Evolutionary conservation across 768 basidiomycete genomes (phyloP), one percentile per base, ranked within the genome.

Genomic region (Suillus tomentosus): DNA sequence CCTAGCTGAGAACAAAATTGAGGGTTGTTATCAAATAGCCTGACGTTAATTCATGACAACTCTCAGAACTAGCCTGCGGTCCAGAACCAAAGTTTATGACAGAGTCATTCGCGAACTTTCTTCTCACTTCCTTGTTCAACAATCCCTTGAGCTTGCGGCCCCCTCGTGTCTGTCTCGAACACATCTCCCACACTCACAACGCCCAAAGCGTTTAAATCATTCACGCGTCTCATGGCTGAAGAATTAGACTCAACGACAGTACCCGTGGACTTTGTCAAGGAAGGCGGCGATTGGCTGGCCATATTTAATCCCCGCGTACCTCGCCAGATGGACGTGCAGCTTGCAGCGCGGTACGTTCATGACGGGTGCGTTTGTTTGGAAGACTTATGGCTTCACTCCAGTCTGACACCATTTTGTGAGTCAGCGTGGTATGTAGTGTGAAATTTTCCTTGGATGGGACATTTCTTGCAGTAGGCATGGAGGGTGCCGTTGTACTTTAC

Each of bases 361-460:
- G 57, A 58, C 6, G 36, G 57, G 57, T 58, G 57, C 40, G 57
- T 58, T 31, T 42, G 10, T 61, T 58, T 42, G 40, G 62, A 58
- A 43, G 24, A 22, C 61, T 48, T 19, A 34, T 63, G 19, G 17
- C n/a, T 47, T 63, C 27, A 37, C 36, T 24, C 27, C 62, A 37
- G 42, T 42, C 57, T 58, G 39, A 58, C 19, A 27, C 31, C 17
- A 34, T 24, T 60, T 53, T 34, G 31, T 56, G 37, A 15, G 27
- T 64, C 67, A 90, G 90, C 64, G 90, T 91, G 27, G 90, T 91
- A 10, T 93, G 96, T 70, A 97, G 95, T 71, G 95, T 97, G 34
- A 85, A 91, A 64, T 96, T 97, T 79, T 96, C 94, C 60, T 92
- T 94, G 15, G 95, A 99, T 76, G 94, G 96, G 34, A 94, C 92